phyloP scores from a whole-genome alignment of 129 eudicot species.

The Chrysanthemum seticuspe region DNA sequence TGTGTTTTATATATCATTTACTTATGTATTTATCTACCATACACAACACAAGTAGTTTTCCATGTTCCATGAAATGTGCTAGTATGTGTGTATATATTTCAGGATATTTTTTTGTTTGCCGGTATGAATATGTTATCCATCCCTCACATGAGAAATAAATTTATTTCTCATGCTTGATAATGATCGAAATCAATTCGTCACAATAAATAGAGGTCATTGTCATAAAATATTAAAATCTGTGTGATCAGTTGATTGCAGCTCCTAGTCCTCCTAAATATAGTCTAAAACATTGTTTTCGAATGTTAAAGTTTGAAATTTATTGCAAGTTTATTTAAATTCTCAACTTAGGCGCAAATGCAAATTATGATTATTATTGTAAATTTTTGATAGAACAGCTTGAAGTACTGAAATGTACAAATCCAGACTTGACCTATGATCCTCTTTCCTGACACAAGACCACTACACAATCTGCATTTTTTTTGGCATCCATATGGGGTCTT shows the following conservation, averaged over 20 bases:
- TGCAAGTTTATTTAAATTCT: neutral
- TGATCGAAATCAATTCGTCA: neutral
- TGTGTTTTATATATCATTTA: no score
- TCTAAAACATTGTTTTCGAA: neutral
- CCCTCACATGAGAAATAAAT: no score
- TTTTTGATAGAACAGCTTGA: neutral
- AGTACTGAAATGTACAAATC: neutral
- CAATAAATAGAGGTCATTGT: neutral
- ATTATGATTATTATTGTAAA: neutral
- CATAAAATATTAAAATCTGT: neutral
- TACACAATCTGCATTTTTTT: neutral
- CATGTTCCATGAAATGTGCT: no score
- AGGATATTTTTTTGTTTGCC: no score
- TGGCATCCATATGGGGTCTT: no score
- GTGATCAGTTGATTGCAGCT: neutral
- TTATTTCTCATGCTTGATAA: neutral
- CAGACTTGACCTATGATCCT: neutral
- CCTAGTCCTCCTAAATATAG: neutral
- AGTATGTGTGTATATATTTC: no score
- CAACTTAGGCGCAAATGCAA: neutral
- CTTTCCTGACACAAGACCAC: neutral
- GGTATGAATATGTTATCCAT: no score
- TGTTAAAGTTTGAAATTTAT: neutral
- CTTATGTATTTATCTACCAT: no score
- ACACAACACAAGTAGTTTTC: no score